A percentile compares a stretch with the other conserved stretches of the same genome.
Conservation (phyloP, 306 rosid species). For the Vigna angularis region DNA sequence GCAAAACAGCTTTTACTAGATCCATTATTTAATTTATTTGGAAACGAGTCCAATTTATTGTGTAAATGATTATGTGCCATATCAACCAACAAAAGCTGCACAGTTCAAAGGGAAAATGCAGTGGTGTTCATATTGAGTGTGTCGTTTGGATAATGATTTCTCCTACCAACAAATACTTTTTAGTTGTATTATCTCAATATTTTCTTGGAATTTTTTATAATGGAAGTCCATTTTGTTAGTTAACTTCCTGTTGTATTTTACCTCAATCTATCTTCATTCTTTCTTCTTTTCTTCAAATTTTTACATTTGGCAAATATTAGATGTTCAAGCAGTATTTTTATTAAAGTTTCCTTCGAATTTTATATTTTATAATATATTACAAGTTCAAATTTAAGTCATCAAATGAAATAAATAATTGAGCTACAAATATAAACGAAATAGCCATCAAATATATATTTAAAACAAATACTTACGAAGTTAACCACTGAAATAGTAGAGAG, state of each 20-base stretch:
- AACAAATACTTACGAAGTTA: neutral
- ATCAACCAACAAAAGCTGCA: conserved; percentile 29
- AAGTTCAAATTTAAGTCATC: neutral
- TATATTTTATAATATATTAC: neutral
- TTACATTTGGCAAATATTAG: neutral
- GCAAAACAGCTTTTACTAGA: conserved; percentile 14
- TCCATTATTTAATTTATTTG: conserved; percentile 47
- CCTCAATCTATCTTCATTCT: neutral
- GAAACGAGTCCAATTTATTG: conserved; percentile 30
- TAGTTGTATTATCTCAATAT: neutral
- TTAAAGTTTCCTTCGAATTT: neutral
- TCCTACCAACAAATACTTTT: conserved; percentile 29
- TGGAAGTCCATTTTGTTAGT: conserved; percentile 35
- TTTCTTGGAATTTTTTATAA: conserved; percentile 34
- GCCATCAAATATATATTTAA: neutral
- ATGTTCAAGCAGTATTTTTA: conserved; percentile 1
- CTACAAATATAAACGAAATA: neutral
- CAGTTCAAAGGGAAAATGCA: conserved; percentile 23
- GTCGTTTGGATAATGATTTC: conserved; percentile 21
- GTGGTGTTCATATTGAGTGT: conserved; percentile 25
- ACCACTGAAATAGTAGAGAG: neutral
- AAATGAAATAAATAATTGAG: neutral
- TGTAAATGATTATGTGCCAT: conserved; percentile 42
- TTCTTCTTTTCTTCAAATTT: no score
- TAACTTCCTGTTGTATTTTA: neutral